phyloP scores from a whole-genome alignment of 2,329 filamentous ascomycete species.

The Fusarium albosuccineum region DNA sequence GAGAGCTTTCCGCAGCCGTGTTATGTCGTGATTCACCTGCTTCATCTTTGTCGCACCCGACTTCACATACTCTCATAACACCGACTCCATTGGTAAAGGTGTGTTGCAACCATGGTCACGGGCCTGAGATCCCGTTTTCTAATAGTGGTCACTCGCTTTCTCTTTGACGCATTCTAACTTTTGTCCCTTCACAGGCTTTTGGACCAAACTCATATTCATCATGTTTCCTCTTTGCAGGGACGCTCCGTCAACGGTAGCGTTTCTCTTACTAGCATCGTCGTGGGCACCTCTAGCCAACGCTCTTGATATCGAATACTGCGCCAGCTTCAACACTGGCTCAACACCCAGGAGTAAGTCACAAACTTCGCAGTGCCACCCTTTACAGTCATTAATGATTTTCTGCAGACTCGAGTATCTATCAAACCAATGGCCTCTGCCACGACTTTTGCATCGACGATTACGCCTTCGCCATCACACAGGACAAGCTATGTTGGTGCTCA shows the following conservation, averaged over 20 bases:
- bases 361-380: background rate
- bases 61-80: slow-evolving; percentile 30
- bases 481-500: slow-evolving; percentile 79
- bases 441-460: slow-evolving; percentile 68
- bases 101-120: slow-evolving; percentile 20
- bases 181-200: slow-evolving; percentile 19
- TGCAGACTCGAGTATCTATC: slow-evolving; percentile 67
- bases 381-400: background rate
- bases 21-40: slow-evolving; percentile 43
- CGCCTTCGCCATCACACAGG: slow-evolving; percentile 78
- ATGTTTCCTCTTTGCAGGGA: slow-evolving; percentile 43
- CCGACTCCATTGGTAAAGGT: slow-evolving; percentile 40
- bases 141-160: background rate
- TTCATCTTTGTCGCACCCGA: slow-evolving; percentile 39
- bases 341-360: slow-evolving; percentile 49
- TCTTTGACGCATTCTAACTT: slow-evolving; percentile 24
- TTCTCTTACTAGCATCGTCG: slow-evolving; percentile 44
- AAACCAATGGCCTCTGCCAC: slow-evolving; percentile 78
- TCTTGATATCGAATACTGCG: slow-evolving; percentile 51
- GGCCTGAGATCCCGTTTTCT: background rate
- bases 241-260: slow-evolving; percentile 32
- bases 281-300: slow-evolving; percentile 44
- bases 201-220: slow-evolving; percentile 28
- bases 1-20: slow-evolving; percentile 34
- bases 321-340: slow-evolving; percentile 54